Conservation (phyloP, 2,329 filamentous ascomycete genomes). For the Fusarium subtropicale region DNA sequence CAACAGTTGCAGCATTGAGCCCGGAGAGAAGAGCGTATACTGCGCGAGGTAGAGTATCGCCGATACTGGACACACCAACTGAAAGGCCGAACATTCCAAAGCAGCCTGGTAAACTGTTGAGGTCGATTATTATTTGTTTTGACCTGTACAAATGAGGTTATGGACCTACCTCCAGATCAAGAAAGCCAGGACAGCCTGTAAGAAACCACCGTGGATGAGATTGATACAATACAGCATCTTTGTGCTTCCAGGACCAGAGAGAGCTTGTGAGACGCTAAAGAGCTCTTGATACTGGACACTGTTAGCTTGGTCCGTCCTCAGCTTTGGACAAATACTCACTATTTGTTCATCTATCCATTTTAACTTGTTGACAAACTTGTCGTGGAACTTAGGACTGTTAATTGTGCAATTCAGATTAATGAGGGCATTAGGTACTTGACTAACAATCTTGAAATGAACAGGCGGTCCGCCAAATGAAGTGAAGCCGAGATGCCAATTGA, state of each 20-base stretch:
- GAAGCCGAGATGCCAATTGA: conserved; percentile 34
- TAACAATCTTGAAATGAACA: conserved; percentile 33
- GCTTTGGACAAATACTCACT: conserved; percentile 51
- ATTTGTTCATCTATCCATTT: conserved; percentile 77
- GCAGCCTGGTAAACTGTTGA: conserved; percentile 70
- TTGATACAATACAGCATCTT: conserved; percentile 79
- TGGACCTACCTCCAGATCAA: conserved; percentile 69
- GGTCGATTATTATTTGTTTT: conserved; percentile 42
- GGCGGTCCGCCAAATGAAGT: conserved; percentile 29
- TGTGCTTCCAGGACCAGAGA: conserved; percentile 75
- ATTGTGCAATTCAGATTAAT: accelerated
- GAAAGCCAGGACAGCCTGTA: conserved; percentile 69
- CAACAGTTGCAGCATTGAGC: conserved; percentile 77
- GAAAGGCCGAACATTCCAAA: conserved; percentile 76
- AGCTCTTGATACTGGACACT: conserved; percentile 73
- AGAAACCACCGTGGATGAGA: conserved; percentile 69
- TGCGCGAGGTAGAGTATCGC: conserved; percentile 66
- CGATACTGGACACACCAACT: conserved; percentile 71
- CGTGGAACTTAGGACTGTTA: conserved; percentile 15
- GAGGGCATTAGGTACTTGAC: accelerated
- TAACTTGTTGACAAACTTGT: conserved; percentile 67
- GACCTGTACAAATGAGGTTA: conserved; percentile 48
- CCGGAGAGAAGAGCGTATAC: conserved; percentile 78
- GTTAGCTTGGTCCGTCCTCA: not conserved
- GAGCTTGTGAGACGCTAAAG: conserved; percentile 75